A percentile compares a stretch with the other conserved stretches of the same genome.
These are phyloP conservation scores for Tinospora cordifolia DNA, from an alignment of 164 flowering plant species.

Conservation along the genomic window DNA sequence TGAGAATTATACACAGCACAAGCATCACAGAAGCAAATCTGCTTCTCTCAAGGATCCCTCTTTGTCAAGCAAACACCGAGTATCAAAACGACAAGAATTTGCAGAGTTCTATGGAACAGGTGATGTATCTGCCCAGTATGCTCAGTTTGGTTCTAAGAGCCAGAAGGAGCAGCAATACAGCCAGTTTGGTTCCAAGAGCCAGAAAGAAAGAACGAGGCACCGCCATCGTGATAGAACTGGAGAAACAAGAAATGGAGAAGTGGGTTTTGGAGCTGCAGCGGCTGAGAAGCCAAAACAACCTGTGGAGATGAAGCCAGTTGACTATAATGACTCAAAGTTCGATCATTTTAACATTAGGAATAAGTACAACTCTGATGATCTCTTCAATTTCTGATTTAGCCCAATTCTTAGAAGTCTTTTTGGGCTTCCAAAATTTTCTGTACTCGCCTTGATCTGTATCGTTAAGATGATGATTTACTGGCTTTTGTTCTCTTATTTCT, in stretches of 20 bases:
- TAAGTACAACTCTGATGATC: constrained; percentile 42
- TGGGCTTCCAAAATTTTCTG: neutral
- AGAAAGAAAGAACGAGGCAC: constrained; percentile 43
- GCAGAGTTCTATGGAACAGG: constrained; percentile 59
- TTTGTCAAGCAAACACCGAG: constrained; percentile 56
- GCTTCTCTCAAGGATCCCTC: constrained; percentile 56
- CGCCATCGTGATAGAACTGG: constrained; percentile 61
- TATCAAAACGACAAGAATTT: constrained; percentile 68
- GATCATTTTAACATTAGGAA: constrained; percentile 59
- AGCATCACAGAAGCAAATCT: constrained; percentile 55
- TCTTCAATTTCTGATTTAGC: constrained; percentile 35
- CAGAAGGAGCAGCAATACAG: constrained; percentile 34
- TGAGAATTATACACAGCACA: constrained; percentile 45
- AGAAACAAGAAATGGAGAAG: constrained; percentile 56
- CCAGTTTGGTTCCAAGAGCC: constrained; percentile 4
- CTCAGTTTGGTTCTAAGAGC: constrained; percentile 48
- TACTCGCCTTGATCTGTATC: neutral
- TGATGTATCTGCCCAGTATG: constrained; percentile 42
- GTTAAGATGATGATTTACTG: neutral
- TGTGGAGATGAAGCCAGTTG: constrained; percentile 47
- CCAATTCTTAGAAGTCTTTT: neutral
- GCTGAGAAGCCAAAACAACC: constrained; percentile 46
- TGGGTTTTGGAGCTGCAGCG: constrained; percentile 29
- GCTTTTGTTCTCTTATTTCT: neutral
- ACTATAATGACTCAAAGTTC: constrained; percentile 50